Base-by-base conservation (phyloP, 73 alveolate species). In the Vitrella brassicaformis region DNA sequence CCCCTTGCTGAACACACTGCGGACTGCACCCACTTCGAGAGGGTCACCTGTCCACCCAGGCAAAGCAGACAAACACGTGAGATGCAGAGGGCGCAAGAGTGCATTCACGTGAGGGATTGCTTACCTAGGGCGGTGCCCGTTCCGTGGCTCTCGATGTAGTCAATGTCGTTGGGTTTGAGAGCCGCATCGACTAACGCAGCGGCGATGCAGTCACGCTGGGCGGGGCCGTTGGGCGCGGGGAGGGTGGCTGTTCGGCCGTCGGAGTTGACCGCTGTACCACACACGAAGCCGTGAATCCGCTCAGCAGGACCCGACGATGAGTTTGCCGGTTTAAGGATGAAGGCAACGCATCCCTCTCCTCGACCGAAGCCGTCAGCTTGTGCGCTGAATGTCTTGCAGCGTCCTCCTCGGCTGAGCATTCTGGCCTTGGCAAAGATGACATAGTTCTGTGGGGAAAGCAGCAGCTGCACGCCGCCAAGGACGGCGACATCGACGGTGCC, bases 311-410 rank as follows among this genome's bases (percentile, higher is more conserved):
- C 30, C 1, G 31, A 0, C 30, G 31, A 66, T 7, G 32, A 65
- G 0, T 10, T 31, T 25, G 0, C 31, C 25, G 25, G 56, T 25
- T n/a, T 10, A 65, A 70, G 31, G 31, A 70, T 31, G 31, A 31
- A 65, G 0, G 31, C 66, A 0, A 31, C 75, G 1, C 30, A 31
- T n/a, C 75, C 75, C 27, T 70, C 67, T 0, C 70, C 70, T 64
- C 70, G n/a, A 10, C 14, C 75, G 66, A 70, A 31, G 31, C 75
- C 75, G 26, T 70, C 75, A 0, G 75, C 75, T n/a, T 70, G 67
- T 0, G 32, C 31, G 25, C 67, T 19, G 27, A 70, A 70, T 7
- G 75, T 25, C 18, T 31, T 31, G 75, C 75, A 70, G 0, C 66
- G 75, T n/a, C 75, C 75, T 31, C 31, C 31, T 10, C 32, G 67